Percentiles rank a stretch among this genome's conserved stretches.
Conservation (phyloP, 106 monocot species). For the Acorus calamus region DNA sequence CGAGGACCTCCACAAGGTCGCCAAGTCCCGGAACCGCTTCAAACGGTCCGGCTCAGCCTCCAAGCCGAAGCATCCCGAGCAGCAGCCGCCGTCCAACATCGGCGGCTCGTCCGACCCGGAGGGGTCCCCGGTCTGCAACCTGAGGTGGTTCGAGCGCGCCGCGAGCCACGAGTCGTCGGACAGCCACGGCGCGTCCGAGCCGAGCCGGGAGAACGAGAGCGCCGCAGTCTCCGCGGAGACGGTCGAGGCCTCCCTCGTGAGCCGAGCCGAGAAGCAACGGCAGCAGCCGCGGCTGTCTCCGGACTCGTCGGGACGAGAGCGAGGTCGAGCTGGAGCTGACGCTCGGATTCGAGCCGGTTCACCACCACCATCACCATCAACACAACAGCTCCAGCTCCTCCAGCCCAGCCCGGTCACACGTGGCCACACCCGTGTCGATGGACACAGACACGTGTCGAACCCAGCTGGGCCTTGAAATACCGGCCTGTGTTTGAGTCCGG, state of each 20-base stretch:
- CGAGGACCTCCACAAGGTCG: conserved; percentile 23
- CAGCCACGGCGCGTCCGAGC: conserved; percentile 1
- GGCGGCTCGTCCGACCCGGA: not conserved
- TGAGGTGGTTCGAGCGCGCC: conserved; percentile 7
- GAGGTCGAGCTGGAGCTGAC: conserved; percentile 43
- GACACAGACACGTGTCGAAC: too few relatives aligned
- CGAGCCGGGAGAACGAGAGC: conserved; percentile 17
- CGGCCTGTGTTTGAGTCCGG: too few relatives aligned
- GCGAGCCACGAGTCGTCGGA: conserved; percentile 27
- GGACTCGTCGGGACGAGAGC: conserved; percentile 4
- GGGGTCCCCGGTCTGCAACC: not conserved
- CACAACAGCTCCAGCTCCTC: too few relatives aligned
- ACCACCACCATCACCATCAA: too few relatives aligned
- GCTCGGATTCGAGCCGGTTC: conserved; percentile 23
- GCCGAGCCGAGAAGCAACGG: conserved; percentile 24
- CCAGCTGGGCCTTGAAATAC: too few relatives aligned
- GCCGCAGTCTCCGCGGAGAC: conserved; percentile 16
- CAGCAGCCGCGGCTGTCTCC: not conserved
- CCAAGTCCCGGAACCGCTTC: conserved; percentile 30
- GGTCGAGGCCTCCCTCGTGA: conserved; percentile 28
- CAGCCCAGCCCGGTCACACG: too few relatives aligned
- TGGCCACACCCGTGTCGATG: too few relatives aligned
- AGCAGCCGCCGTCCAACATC: too few relatives aligned
- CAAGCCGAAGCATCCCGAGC: not conserved
- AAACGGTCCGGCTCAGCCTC: conserved; percentile 16